Conservation (phyloP, 805 yeast species). For the Saccharomycopsis sp. region DNA sequence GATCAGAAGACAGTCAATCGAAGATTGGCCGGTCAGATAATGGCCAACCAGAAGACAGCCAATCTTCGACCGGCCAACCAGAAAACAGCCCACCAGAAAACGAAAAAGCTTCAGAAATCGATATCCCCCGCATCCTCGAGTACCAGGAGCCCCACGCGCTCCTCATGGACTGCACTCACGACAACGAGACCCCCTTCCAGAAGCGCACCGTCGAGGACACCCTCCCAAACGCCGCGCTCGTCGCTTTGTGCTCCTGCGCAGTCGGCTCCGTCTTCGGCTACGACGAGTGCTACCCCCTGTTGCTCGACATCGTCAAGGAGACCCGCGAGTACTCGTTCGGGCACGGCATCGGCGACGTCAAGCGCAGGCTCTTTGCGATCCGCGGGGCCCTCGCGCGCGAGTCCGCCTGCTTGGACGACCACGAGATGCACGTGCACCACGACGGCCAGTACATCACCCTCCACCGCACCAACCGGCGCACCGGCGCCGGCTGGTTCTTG, state of each 20-base stretch:
- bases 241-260: slow-evolving; percentile 87
- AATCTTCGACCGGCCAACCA: too few species aligned
- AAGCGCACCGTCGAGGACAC: slow-evolving; percentile 93
- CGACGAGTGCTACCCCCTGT: slow-evolving; percentile 83
- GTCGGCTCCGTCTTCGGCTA: slow-evolving; percentile 92
- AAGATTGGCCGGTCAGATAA: too few species aligned
- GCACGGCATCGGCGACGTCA: slow-evolving; percentile 72
- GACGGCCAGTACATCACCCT: slow-evolving; percentile 89
- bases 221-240: slow-evolving; percentile 89
- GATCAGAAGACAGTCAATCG: too few species aligned
- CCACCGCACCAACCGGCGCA: slow-evolving; percentile 74
- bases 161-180: slow-evolving; percentile 97
- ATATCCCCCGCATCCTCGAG: slow-evolving; percentile 58
- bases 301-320: slow-evolving; percentile 78
- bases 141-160: slow-evolving; percentile 84
- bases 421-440: slow-evolving; percentile 91
- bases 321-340: slow-evolving; percentile 49
- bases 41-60: too few species aligned
- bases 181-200: slow-evolving; percentile 82
- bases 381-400: slow-evolving; percentile 51
- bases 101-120: slow-evolving; percentile 49
- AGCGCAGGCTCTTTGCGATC: slow-evolving; percentile 50
- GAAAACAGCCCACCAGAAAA: not conserved
- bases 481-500: slow-evolving; percentile 84
- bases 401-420: slow-evolving; percentile 42